Evolutionary conservation across 2,329 filamentous ascomycete species (phyloP).

Genomic region (Diaporthe sp.): DNA sequence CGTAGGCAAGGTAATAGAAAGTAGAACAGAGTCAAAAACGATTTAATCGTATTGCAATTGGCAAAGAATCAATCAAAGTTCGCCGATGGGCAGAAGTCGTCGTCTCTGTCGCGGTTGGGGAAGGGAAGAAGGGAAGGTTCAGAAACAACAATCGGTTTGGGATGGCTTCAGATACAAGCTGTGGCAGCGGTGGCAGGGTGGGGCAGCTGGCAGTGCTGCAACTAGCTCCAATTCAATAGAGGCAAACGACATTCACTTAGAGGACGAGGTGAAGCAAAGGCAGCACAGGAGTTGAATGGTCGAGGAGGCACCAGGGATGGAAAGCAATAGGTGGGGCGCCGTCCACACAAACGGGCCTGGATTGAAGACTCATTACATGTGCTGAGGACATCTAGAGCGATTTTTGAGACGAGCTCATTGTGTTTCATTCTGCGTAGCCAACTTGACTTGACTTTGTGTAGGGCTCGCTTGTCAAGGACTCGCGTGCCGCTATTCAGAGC

Average conservation of each 20-base stretch:
- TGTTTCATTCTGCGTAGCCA: background rate
- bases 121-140: conserved; percentile 3
- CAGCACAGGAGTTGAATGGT: background rate
- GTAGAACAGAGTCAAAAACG: background rate
- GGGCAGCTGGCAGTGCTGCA: background rate
- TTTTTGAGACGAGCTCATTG: background rate
- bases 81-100: background rate
- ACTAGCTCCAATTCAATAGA: background rate
- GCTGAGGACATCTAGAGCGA: background rate
- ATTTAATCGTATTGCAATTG: conserved; percentile 9
- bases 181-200: background rate
- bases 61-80: background rate
- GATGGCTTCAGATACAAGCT: background rate
- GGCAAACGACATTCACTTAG: background rate
- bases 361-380: background rate
- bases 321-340: background rate
- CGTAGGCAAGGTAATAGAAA: background rate
- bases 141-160: background rate
- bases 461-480: background rate
- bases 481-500: background rate
- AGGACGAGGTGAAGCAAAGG: background rate
- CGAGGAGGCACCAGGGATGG: background rate
- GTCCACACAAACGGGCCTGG: background rate
- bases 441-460: background rate
- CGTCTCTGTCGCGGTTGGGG: conserved; percentile 15